These are phyloP conservation scores for Oxytropis ochrocephala DNA, from an alignment of 306 rosid genomes.

Conservation along the genomic window DNA sequence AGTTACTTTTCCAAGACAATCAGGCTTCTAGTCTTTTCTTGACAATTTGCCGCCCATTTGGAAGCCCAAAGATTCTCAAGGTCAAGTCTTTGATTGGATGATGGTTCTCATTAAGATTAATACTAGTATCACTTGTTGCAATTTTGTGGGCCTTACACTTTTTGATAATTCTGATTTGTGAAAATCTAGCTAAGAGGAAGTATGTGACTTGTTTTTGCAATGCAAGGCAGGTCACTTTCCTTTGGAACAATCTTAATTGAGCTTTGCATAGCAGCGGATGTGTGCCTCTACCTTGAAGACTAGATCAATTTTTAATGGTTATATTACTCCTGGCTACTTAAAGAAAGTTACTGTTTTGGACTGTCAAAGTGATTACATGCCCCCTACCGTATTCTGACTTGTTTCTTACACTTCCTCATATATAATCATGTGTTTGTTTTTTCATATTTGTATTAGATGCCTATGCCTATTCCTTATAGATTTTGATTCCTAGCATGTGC, in stretches of 20 bases:
- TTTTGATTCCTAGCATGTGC: conserved; percentile 7
- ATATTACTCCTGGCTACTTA: conserved; percentile 7
- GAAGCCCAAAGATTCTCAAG: conserved; percentile 10
- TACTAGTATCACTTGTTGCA: not conserved
- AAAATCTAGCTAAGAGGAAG: not conserved
- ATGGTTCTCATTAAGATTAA: not conserved
- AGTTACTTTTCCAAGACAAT: conserved; percentile 12
- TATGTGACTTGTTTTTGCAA: not conserved
- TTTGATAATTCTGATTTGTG: not conserved
- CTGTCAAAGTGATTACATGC: not conserved
- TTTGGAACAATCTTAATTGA: not conserved
- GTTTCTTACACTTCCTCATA: not conserved
- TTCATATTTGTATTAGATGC: conserved; percentile 5
- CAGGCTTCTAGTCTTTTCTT: not conserved
- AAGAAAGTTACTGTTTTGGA: not conserved
- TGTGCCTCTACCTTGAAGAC: not conserved
- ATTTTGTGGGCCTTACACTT: not conserved
- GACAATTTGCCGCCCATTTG: not conserved
- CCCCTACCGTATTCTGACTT: not conserved
- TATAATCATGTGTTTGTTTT: not conserved
- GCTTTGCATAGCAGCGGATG: not conserved
- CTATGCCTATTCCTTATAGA: conserved; percentile 15
- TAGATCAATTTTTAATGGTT: not conserved
- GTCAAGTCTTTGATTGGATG: not conserved
- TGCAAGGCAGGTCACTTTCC: not conserved